These are phyloP conservation scores for Rhododendron vialii DNA, from an alignment of 148 eudicot genomes.

Conservation along the genomic window DNA sequence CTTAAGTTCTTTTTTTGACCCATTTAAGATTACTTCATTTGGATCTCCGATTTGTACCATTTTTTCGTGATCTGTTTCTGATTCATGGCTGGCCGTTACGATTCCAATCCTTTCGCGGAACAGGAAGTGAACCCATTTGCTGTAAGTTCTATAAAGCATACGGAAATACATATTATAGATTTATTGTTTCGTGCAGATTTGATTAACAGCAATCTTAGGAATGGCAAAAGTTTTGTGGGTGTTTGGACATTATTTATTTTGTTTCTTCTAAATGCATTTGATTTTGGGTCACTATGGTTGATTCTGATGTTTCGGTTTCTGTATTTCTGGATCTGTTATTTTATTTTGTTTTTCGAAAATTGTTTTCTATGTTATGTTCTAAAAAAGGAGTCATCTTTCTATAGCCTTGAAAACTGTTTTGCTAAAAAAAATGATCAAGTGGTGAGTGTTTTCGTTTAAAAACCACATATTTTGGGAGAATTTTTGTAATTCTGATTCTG, in stretches of 20 bases:
- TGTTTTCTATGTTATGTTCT: background rate
- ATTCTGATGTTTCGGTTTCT: background rate
- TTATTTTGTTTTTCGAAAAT: background rate
- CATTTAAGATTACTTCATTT: background rate
- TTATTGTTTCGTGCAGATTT: background rate
- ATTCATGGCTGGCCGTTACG: conserved; percentile 39
- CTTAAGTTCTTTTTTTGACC: background rate
- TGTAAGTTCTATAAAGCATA: conserved; percentile 23
- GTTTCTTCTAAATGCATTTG: background rate
- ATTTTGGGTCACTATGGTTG: background rate
- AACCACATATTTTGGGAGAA: background rate
- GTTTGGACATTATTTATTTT: background rate
- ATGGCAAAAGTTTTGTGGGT: background rate
- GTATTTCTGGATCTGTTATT: conserved; percentile 2
- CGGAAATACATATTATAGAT: background rate
- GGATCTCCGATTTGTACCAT: conserved; percentile 3
- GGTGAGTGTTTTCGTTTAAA: background rate
- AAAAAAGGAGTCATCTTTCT: background rate
- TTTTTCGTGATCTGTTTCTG: background rate
- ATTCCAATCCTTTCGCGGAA: conserved; percentile 57
- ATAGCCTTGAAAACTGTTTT: background rate
- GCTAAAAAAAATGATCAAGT: background rate
- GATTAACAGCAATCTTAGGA: too few species aligned
- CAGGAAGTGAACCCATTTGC: conserved; percentile 73
- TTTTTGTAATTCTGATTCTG: background rate